These are phyloP conservation scores for Naganishia cerealis DNA, from an alignment of 1,284 basidiomycete genomes.

Conservation along the genomic window DNA sequence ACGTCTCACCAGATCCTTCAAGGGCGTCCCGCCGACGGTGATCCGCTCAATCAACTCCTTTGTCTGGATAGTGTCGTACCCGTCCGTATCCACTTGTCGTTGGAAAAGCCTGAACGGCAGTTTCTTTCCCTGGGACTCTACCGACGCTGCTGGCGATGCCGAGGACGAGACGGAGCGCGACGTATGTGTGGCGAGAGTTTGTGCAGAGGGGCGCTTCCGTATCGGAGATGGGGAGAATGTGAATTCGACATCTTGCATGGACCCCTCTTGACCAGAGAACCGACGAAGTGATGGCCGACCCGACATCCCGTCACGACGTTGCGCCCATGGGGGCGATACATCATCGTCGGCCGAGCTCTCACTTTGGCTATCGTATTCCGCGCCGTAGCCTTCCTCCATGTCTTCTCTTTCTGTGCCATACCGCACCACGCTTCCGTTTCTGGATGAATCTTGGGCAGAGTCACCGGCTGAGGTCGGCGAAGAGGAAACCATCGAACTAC, in stretches of 20 bases:
- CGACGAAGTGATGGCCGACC: neutral
- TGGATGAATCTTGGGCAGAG: conserved; percentile 1
- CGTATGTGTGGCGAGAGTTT: conserved; percentile 17
- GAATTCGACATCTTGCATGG: conserved; percentile 32
- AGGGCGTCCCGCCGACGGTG: conserved; percentile 15
- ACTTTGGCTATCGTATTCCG: conserved; percentile 8
- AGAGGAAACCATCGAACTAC: conserved; percentile 38
- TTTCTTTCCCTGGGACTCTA: neutral
- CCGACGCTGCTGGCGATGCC: neutral
- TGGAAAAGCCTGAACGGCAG: conserved; percentile 27
- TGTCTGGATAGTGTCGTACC: conserved; percentile 12
- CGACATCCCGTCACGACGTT: neutral
- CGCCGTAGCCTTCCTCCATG: neutral
- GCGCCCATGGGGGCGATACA: neutral
- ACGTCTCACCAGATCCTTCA: conserved; percentile 17
- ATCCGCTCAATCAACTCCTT: conserved; percentile 17
- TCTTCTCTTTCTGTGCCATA: conserved; percentile 5
- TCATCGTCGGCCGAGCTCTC: conserved; percentile 8
- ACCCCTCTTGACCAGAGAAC: conserved; percentile 30
- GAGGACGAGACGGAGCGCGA: conserved; percentile 5
- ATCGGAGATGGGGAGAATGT: conserved; percentile 31
- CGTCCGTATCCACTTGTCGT: conserved; percentile 18
- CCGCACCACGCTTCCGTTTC: conserved; percentile 1
- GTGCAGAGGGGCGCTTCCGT: conserved; percentile 19
- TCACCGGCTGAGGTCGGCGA: conserved; percentile 16